These are phyloP conservation scores for Exophiala xenobiotica DNA, from an alignment of 2,329 filamentous ascomycete species.

Conservation along the genomic window DNA sequence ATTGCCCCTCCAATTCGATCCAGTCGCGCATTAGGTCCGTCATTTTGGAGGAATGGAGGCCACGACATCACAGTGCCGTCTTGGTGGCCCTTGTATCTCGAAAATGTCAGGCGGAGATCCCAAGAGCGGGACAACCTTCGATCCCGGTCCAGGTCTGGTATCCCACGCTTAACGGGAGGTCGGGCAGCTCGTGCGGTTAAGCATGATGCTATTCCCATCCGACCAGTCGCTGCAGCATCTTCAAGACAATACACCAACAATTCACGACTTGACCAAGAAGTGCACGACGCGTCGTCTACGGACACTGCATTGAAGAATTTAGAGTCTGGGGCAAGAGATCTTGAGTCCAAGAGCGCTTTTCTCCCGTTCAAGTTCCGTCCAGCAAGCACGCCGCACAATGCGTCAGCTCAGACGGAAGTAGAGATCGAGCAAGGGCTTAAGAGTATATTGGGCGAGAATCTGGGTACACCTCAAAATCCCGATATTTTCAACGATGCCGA, in stretches of 20 bases:
- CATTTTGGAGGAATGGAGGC: constrained; percentile 39
- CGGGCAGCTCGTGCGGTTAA: not conserved
- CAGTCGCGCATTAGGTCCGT: constrained; percentile 36
- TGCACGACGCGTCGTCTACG: no score
- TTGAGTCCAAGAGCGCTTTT: no score
- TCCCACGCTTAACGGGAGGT: no score
- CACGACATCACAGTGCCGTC: constrained; percentile 34
- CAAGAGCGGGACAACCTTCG: not conserved
- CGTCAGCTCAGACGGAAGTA: not conserved
- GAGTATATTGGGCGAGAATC: not conserved
- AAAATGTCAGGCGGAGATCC: constrained; percentile 20
- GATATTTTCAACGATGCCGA: not conserved
- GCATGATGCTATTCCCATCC: not conserved
- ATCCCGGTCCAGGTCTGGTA: not conserved
- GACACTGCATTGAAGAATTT: no score
- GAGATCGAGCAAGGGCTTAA: constrained; percentile 10
- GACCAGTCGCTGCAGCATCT: not conserved
- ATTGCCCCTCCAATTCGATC: constrained; percentile 41
- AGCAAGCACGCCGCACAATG: not conserved
- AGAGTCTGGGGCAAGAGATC: no score
- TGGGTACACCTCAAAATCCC: not conserved
- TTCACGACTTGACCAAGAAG: not conserved
- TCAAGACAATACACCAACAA: not conserved
- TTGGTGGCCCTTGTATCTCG: constrained; percentile 38
- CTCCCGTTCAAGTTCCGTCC: not conserved